Evolutionary conservation across 345 rosid genomes (phyloP), one percentile per base, ranked within the genome.

Genomic region (Sisymbrium irio): DNA sequence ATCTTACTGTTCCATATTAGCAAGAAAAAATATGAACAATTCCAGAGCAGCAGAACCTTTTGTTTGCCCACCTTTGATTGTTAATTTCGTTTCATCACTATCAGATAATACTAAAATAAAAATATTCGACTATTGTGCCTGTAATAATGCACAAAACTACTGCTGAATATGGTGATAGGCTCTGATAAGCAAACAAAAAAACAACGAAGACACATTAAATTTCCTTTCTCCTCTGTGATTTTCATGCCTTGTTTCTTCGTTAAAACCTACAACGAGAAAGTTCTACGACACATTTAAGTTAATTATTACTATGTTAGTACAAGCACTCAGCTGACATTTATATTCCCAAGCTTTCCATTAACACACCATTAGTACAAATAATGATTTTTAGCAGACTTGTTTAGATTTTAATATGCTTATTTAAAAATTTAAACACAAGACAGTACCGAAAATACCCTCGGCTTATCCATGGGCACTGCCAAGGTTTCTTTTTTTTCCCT

Each of bases 361-460:
- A 39, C 67, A 30, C 13, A 47, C 25, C 33, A 67, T 67, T 50
- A 50, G 59, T 75, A 56, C 73, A 19, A 49, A 42, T 67, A 67
- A 75, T 67, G 62, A 67, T 75, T n/a, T 19, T 39, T 49, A 51
- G 56, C n/a, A 33, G 40, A 54, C 17, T 32, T 62, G 49, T 40
- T 30, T 12, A 61, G 2, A 22, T 19, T 18, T 6, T 5, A 2
- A 46, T 7, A 36, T 6, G 7, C 22, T 0, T 8, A 13, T 9
- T 27, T 41, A 19, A 42, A 61, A 1, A n/a, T n/a, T n/a, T n/a
- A n/a, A 44, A 46, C 37, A 30, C 3, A 13, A 36, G 15, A 4
- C 4, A 35, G 59, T 87, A 61, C 87, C 96, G 19, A 74, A 79
- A 73, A 2, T 77, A 50, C 85, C 92, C 90, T 76, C 55, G 45